These are phyloP conservation scores for Schwanniomyces vanrijiae DNA, from an alignment of 805 yeast species.

Conservation along the genomic window DNA sequence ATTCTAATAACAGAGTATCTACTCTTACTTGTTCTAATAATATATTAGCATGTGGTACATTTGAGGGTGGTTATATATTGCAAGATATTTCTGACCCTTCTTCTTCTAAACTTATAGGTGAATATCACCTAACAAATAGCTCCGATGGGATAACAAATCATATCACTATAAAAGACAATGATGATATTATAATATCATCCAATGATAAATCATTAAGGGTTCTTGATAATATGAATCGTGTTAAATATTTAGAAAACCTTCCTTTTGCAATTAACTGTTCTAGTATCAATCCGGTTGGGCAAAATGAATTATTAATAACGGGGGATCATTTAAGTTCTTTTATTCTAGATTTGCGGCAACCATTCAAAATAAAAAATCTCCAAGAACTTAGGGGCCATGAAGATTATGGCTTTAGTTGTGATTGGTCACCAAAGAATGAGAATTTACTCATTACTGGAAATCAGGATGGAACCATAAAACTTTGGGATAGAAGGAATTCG, in stretches of 20 bases:
- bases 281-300: constrained; percentile 38
- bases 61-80: constrained; percentile 49
- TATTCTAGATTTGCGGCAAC: constrained; percentile 45
- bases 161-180: constrained; percentile 32
- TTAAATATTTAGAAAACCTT: constrained; percentile 15
- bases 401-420: constrained; percentile 61
- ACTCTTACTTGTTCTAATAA: constrained; percentile 45
- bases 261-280: constrained; percentile 55
- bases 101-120: constrained; percentile 22
- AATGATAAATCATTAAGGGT: constrained; percentile 48
- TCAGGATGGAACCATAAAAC: constrained; percentile 57
- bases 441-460: constrained; percentile 53
- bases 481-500: constrained; percentile 51
- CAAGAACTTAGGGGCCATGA: constrained; percentile 42
- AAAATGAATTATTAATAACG: constrained; percentile 42
- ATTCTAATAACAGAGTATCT: constrained; percentile 44
- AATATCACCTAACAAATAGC: constrained; percentile 40
- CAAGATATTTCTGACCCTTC: constrained; percentile 31
- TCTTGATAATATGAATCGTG: constrained; percentile 32
- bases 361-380: constrained; percentile 11
- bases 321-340: constrained; percentile 49
- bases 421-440: constrained; percentile 49
- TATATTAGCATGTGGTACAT: constrained; percentile 51
- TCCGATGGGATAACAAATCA: constrained; percentile 55
- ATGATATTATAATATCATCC: constrained; percentile 45